Evolutionary conservation across 345 rosid genomes (phyloP), one percentile per base, ranked within the genome.

Genomic region (Rhizophora mangle): DNA sequence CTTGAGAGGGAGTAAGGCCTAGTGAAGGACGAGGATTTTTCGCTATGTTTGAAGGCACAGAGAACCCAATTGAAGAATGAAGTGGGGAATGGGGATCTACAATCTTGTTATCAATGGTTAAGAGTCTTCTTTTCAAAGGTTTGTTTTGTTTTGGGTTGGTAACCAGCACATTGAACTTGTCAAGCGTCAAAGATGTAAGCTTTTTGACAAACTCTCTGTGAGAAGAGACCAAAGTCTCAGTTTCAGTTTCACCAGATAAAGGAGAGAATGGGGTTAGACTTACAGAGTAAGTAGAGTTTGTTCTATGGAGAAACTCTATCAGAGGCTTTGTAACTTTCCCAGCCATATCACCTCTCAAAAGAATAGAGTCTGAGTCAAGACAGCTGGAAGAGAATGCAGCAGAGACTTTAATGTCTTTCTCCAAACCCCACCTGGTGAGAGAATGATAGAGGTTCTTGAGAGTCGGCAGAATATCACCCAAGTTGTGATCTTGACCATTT

Each of bases 391-490:
- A 65, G 76, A 91, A 82, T 65, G 79, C 84, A 63, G 75, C 71
- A 20, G 97, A 87, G 61, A 87, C 83, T 71, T 86, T 85, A 81
- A 87, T 83, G 22, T 83, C 84, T 56, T 66, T 79, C 72, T 88
- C 83, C 32, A 91, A 80, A 75, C 92, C 92, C 97, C 97, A 87
- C 74, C 94, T 81, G 9, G 75, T 79, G 4, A 88, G 86, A 43
- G 95, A 87, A 64, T 87, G 75, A 78, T 85, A 60, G 7, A 87
- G 49, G 78, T 91, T 91, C 78, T 81, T 82, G 30, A 86, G 43
- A 68, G 87, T 77, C 19, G 84, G 73, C 2, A 87, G 78, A 69
- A 83, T 65, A 19, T 82, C 52, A 73, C 71, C 82, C 58, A 69
- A 72, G 71, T 66, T 77, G 46, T 79, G 78, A 22, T 80, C 74